phyloP scores from a whole-genome alignment of 192 early-diverging fungal genomes.

The Obelidium mucronatum region DNA sequence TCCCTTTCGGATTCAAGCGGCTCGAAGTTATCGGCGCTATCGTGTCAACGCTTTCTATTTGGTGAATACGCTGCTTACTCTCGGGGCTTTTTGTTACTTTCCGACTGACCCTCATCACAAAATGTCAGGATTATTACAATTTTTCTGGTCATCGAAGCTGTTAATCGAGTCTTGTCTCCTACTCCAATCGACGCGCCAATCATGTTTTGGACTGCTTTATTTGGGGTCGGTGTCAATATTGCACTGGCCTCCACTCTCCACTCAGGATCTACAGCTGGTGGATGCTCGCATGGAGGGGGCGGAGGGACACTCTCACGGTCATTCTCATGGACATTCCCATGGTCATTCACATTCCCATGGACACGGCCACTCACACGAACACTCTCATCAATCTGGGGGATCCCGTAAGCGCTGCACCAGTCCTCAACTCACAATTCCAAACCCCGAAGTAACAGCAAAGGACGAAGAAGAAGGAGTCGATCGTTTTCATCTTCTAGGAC shows the following conservation, averaged over 20 bases:
- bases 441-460: too few species aligned
- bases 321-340: slow-evolving; percentile 43
- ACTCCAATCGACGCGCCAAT: slow-evolving; percentile 7
- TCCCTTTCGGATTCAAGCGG: slow-evolving; percentile 79
- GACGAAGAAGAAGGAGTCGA: too few species aligned
- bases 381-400: too few species aligned
- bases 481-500: too few species aligned
- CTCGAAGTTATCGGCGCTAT: slow-evolving; percentile 83
- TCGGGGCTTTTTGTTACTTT: too few species aligned
- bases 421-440: too few species aligned
- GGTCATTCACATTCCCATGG: slow-evolving; percentile 41
- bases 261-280: too few species aligned
- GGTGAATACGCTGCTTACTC: slow-evolving; percentile 48
- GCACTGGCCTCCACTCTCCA: slow-evolving; percentile 62
- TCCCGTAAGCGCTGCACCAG: too few species aligned
- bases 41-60: slow-evolving; percentile 77
- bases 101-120: too few species aligned
- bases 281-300: too few species aligned
- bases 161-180: slow-evolving; percentile 59
- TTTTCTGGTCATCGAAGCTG: slow-evolving; percentile 72
- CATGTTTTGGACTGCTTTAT: slow-evolving; percentile 63
- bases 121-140: slow-evolving; percentile 56
- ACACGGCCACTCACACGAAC: too few species aligned
- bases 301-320: too few species aligned
- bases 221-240: slow-evolving; percentile 80